Evolutionary conservation across 805 yeast species (phyloP), one percentile per base, ranked within the genome.

Genomic region (Peterozyma toletana): DNA sequence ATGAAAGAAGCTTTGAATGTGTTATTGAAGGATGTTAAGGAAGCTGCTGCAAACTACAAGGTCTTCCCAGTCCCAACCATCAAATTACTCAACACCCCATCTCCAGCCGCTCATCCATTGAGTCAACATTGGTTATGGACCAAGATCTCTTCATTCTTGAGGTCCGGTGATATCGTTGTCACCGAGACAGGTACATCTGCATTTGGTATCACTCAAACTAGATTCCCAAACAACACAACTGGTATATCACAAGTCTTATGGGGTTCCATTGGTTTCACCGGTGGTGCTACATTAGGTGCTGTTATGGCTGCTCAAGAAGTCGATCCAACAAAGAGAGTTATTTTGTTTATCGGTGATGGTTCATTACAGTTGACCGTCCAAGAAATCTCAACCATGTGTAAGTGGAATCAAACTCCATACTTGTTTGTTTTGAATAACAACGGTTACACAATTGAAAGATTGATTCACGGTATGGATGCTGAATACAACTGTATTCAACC

Each of bases 141-240:
- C 51, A 71, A 73, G 59, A 65, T 80, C 36, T 73, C 81, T 30
- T 68, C 73, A 39, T 82, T 81, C 78, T 71, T 82, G 55, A 68
- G 69, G 60, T 76, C 75, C 55, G 85, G 83, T 56, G 88, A 82
- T 66, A 68, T 80, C 44, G 71, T 81, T 48, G 70, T 82, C 51
- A 73, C 85, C 44, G 88, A 82, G 64, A 81, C 87, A 38, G 88
- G 88, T 66, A 82, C 88, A 35, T 77, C 87, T 37, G 81, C 85
- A 42, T 81, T 81, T 56, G 88, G 88, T 67, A 75, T 81, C 50
- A 71, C 77, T 53, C 80, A 77, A 59, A 67, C 85, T 29, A 74
- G 73, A 58, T 80, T 77, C 77, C 87, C 88, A 51, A 62, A 68
- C 51, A 63, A 75, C 58, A 70, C 78, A 37, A 66, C 72, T 50